These are phyloP conservation scores for Hydrangea macrophylla DNA, from an alignment of 148 eudicot species.

Conservation along the genomic window DNA sequence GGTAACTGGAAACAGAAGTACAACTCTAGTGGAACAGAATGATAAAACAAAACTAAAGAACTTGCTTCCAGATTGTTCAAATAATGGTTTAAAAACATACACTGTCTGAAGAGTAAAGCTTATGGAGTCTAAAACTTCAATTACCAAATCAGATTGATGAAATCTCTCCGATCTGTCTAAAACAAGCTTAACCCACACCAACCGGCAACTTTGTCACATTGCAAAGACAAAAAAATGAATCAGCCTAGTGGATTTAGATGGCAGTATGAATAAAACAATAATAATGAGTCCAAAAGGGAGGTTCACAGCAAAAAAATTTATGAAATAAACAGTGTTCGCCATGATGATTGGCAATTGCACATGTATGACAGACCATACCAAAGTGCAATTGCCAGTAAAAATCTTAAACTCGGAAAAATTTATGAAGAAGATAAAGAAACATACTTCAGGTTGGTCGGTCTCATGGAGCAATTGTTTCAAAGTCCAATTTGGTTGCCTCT, in stretches of 20 bases:
- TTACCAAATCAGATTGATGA: neutral
- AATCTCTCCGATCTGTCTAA: neutral
- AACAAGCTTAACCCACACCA: neutral
- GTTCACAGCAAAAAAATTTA: neutral
- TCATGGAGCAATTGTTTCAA: constrained; percentile 64
- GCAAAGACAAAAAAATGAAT: neutral
- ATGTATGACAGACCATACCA: neutral
- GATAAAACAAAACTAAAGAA: neutral
- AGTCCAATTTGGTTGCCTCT: constrained; percentile 85
- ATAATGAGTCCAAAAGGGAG: neutral
- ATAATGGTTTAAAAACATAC: too few relatives aligned
- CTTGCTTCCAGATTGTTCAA: too few relatives aligned
- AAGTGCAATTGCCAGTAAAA: neutral
- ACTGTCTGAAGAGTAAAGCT: neutral
- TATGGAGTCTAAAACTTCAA: neutral
- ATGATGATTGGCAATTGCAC: neutral
- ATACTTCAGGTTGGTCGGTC: too few relatives aligned
- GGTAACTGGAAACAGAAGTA: too few relatives aligned
- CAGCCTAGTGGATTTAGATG: neutral
- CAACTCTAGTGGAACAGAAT: too few relatives aligned
- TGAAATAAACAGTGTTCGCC: neutral
- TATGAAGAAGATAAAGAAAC: constrained; percentile 8
- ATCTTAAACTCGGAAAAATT: neutral
- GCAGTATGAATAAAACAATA: neutral
- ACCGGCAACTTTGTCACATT: neutral